Base-by-base conservation (phyloP, 257 asterid genomes). In the Marsdenia floribunda region DNA sequence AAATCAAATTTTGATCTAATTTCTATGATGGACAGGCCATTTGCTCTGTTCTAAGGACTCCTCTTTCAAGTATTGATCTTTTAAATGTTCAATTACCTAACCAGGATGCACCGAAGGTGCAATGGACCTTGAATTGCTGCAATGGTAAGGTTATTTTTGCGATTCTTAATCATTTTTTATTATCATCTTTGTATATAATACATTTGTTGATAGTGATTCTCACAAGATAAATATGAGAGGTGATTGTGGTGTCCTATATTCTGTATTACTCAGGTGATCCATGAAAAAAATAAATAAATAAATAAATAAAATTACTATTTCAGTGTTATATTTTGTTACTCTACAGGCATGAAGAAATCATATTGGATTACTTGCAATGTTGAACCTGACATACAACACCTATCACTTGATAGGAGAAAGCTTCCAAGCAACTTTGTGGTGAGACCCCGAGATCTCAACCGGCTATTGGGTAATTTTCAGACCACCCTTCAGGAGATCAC, bases 401-500 rank as follows among this genome's bases (percentile, higher is more conserved):
- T 92, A 75, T 91, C 98, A 73, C 94, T 91, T 78, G 98, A 94
- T 77, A 82, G 95, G 77, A 82, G 87, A 79, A 88, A 81, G 85
- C 95, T 94, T 78, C 98, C 98, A 68, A 91, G 96, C 92, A 90
- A 82, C 85, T 83, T 94, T 79, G 91, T 89, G 61, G 97, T 86
- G 73, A 86, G 90, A 81, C 97, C 98, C 63, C 93, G 98, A 74
- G 97, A 94, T 85, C 90, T 94, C 64, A 91, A 83, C 85, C 87
- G 91, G 74, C 81, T 94, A 75, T 81, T 94, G 29, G 91, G 88
- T 81, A 94, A 94, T 78, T 94, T 91, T 75, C 98, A 91, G 80
- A 82, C 97, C 71, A 90, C 80, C 75, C 98, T 94, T 75, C 97
- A 91, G 82, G 97, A 94, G 90, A 94, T 94, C 65, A 91, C 98